Base-by-base conservation (phyloP, 2,329 filamentous ascomycete genomes). In the Xenosphaeropsis pyriputrescens region DNA sequence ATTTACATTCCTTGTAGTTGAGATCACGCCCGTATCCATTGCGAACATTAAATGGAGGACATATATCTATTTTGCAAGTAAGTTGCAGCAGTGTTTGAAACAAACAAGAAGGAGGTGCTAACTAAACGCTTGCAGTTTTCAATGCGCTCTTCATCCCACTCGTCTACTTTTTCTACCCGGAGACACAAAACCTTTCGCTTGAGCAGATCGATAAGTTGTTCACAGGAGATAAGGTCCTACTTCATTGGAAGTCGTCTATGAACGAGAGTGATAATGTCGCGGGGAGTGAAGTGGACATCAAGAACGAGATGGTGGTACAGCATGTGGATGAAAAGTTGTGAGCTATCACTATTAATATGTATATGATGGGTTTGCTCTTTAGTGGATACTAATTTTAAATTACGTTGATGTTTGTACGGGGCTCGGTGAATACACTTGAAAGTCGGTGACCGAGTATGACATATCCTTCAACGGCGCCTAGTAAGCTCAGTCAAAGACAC, bases 11-110 rank as follows among this genome's bases (percentile, higher is more conserved):
- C 37, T 49, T 18, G 45, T 49, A 12, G 48, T 50, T n/a, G 41
- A 45, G 36, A 56, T 58, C 16, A 56, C 55, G 11, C 57, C 57
- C 1, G 43, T 57, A 9, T 45, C 42, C 15, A 53, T 58, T 35
- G 35, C 43, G 3, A 50, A 39, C 16, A 54, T 59, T 18, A 45
- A 49, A 2, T 59, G 47, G 43, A 38, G 39, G 29, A 47, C 45
- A 5, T 47, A 46, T 26, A 69, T 72, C 48, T 70, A 79, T 46
- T 81, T 79, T 48, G 74, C 74, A 6, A 29, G 41, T 34, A 33
- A 32, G 30, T 29, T 34, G 7, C 4, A 5, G 44, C 33, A 39
- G 50, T 18, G 6, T 34, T 34, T 38, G 26, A 2, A 19, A 3
- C 6, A 3, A 8, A 6, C 2, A 13, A 17, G 26, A 29, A 11